A percentile compares a stretch with the other conserved stretches of the same genome.
Evolutionary conservation across 1,284 basidiomycete species (phyloP).

Genomic region (Ustilago tritici): DNA sequence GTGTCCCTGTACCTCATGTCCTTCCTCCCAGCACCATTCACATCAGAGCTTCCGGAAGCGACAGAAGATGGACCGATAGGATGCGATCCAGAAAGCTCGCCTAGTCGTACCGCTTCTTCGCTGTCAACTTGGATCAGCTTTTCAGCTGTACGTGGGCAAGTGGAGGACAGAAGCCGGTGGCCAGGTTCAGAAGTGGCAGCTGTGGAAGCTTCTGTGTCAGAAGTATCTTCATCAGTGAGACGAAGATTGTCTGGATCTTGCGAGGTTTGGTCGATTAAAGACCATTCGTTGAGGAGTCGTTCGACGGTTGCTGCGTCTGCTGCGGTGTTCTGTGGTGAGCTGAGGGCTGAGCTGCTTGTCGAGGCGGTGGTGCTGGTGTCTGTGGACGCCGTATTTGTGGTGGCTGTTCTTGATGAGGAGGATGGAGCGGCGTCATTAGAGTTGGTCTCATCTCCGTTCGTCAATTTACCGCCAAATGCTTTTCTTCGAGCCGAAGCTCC

Average conservation of each 20-base stretch:
- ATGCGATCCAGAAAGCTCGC: conserved; percentile 23
- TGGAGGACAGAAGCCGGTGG: conserved; percentile 3
- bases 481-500: conserved; percentile 13
- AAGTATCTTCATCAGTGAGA: conserved; percentile 50
- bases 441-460: not conserved
- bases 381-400: not conserved
- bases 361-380: not conserved
- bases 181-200: not conserved
- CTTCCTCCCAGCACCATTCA: conserved; percentile 4
- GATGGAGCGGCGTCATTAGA: conserved; percentile 1
- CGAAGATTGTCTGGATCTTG: conserved; percentile 43
- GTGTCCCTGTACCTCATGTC: not conserved
- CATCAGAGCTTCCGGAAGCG: conserved; percentile 4
- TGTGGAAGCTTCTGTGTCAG: conserved; percentile 23
- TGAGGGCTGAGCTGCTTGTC: conserved; percentile 1
- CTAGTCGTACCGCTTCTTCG: conserved; percentile 9
- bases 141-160: not conserved
- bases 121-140: conserved; percentile 11
- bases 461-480: conserved; percentile 36
- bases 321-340: conserved; percentile 4
- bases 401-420: not conserved
- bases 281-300: conserved; percentile 49
- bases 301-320: conserved; percentile 40
- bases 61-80: conserved; percentile 16
- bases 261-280: conserved; percentile 32